Evolutionary conservation across 2,329 filamentous ascomycete genomes (phyloP).

Genomic region (Cryphonectria radicalis): DNA sequence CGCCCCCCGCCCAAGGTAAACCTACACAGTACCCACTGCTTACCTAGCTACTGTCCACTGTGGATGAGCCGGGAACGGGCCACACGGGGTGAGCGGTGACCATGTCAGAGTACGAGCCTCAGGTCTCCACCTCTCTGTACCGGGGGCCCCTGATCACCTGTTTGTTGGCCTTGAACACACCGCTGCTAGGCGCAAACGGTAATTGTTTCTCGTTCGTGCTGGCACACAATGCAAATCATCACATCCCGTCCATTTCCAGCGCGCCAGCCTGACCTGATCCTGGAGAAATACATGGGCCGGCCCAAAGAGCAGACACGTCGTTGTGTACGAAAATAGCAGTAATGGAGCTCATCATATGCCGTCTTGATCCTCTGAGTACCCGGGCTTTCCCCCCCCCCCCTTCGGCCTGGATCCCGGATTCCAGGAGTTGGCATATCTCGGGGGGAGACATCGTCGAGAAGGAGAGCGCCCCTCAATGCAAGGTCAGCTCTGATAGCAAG

Average conservation of each 20-base stretch:
- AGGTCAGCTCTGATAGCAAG: neutral
- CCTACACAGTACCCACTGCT: neutral
- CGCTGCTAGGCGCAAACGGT: slow-evolving; percentile 14
- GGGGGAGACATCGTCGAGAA: no score
- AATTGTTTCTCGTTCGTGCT: neutral
- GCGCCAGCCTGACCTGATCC: neutral
- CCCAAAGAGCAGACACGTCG: neutral
- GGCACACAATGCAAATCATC: neutral
- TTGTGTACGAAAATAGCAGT: neutral
- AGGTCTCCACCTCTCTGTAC: slow-evolving; percentile 6
- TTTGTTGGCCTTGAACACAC: slow-evolving; percentile 8
- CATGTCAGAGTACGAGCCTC: slow-evolving; percentile 10
- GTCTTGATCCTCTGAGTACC: neutral
- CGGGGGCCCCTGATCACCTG: neutral
- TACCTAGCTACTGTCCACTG: neutral
- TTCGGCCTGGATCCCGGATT: neutral
- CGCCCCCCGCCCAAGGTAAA: no score
- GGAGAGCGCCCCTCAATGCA: no score
- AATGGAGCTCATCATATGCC: neutral
- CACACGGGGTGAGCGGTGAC: slow-evolving; percentile 9
- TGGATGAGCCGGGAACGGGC: neutral
- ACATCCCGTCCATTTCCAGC: neutral
- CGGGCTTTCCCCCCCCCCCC: neutral
- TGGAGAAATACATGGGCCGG: neutral
- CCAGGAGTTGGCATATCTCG: neutral